phyloP scores from a whole-genome alignment of 176 grass and related monocot genomes.

The Ensete glaucum region DNA sequence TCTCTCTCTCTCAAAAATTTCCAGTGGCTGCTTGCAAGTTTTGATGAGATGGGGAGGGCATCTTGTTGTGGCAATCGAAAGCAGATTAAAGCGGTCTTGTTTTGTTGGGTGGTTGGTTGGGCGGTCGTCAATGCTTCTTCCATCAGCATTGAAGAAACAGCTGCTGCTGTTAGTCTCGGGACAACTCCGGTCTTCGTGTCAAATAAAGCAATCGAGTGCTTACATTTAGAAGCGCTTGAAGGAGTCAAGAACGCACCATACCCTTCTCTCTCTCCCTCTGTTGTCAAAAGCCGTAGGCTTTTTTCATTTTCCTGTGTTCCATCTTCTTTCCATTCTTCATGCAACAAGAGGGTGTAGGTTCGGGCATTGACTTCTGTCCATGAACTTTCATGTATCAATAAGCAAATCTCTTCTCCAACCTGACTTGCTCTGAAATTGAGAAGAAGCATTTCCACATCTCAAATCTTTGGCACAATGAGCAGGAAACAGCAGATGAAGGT shows the following conservation, averaged over 20 bases:
- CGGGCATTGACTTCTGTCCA: constrained; percentile 13
- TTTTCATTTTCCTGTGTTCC: background rate
- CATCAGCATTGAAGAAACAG: background rate
- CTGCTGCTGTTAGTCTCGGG: background rate
- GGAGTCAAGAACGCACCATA: constrained; percentile 73
- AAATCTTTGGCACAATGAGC: no score
- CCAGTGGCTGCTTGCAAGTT: background rate
- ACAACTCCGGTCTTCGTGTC: background rate
- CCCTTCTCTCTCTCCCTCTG: constrained; percentile 16
- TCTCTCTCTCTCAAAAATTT: constrained; percentile 1
- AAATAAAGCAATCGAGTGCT: background rate
- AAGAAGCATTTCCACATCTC: background rate
- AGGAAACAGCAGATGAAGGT: no score
- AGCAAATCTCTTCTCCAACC: background rate
- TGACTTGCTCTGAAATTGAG: background rate
- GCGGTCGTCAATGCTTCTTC: background rate
- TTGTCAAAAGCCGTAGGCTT: no score
- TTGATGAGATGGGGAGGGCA: background rate
- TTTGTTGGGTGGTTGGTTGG: constrained; percentile 1
- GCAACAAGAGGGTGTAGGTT: constrained; percentile 10
- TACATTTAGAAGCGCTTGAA: background rate
- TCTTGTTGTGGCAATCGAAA: background rate
- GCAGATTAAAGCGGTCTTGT: constrained; percentile 4
- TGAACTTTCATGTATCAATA: background rate
- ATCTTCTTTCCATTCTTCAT: background rate